These are phyloP conservation scores for Pseudoperonospora humuli DNA, from an alignment of 352 stramenopile species.

Conservation along the genomic window DNA sequence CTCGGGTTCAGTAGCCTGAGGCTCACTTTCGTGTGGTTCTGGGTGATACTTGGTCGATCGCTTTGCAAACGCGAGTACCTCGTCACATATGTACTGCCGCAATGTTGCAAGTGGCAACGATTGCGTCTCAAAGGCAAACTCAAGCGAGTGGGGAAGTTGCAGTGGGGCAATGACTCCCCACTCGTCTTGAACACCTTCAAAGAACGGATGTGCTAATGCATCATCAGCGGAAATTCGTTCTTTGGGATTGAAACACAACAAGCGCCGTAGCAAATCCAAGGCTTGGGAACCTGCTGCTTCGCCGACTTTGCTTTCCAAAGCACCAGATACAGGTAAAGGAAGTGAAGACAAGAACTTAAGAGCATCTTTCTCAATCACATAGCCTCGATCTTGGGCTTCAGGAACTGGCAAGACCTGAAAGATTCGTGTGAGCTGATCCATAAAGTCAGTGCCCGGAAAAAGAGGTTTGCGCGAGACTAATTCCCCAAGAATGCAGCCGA, in stretches of 20 bases:
- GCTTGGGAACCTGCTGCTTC: slow-evolving; percentile 36
- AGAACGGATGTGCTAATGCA: slow-evolving; percentile 84
- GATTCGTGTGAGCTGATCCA: slow-evolving; percentile 77
- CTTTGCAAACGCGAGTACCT: slow-evolving; percentile 55
- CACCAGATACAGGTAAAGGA: slow-evolving; percentile 37
- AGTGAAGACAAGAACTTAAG: slow-evolving; percentile 81
- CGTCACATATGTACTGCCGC: slow-evolving; percentile 72
- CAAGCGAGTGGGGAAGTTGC: slow-evolving; percentile 60
- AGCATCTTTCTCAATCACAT: slow-evolving; percentile 73
- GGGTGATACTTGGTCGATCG: slow-evolving; percentile 9
- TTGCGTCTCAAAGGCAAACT: slow-evolving; percentile 78
- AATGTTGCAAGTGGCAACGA: slow-evolving; percentile 61
- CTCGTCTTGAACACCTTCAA: slow-evolving; percentile 84
- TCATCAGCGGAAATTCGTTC: slow-evolving; percentile 86
- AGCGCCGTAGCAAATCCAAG: slow-evolving; percentile 73
- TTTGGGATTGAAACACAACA: slow-evolving; percentile 89
- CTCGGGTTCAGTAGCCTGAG: slow-evolving; percentile 5
- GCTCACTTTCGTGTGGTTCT: slow-evolving; percentile 24
- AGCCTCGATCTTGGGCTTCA: slow-evolving; percentile 51
- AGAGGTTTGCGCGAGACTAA: slow-evolving; percentile 71
- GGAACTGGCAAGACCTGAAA: slow-evolving; percentile 74
- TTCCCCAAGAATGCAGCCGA: slow-evolving; percentile 91
- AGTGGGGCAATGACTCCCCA: slow-evolving; percentile 67
- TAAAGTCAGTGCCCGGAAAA: slow-evolving; percentile 77
- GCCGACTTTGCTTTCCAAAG: slow-evolving; percentile 49